Evolutionary conservation across 2,329 filamentous ascomycete species (phyloP).

Genomic region (Fusarium setosum): DNA sequence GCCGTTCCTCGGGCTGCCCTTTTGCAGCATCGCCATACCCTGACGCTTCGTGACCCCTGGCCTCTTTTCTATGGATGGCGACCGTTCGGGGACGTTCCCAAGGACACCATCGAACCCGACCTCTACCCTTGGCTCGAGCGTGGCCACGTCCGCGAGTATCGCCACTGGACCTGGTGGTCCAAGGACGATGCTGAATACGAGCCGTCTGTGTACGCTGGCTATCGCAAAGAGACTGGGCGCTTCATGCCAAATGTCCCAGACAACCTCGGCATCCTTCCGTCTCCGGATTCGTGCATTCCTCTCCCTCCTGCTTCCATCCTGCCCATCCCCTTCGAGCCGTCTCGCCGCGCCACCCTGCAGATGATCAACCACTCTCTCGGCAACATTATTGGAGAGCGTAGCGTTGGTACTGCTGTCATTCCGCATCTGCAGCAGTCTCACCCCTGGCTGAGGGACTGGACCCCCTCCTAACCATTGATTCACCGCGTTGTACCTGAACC

Average conservation of each 20-base stretch:
- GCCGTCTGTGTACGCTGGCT: constrained; percentile 29
- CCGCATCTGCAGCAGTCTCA: constrained; percentile 31
- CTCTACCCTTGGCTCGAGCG: constrained; percentile 43
- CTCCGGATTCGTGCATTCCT: constrained; percentile 15
- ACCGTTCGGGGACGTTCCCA: constrained; percentile 37
- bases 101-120: constrained; percentile 38
- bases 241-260: constrained; percentile 30
- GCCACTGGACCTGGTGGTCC: constrained; percentile 43
- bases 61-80: constrained; percentile 44
- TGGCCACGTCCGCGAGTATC: constrained; percentile 39
- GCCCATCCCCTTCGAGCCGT: constrained; percentile 29
- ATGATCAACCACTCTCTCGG: constrained; percentile 42
- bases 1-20: constrained; percentile 34
- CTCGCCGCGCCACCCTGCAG: constrained; percentile 37
- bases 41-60: constrained; percentile 43
- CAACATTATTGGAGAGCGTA: constrained; percentile 42
- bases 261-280: constrained; percentile 29
- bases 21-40: constrained; percentile 40
- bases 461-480: constrained; percentile 22
- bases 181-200: constrained; percentile 29
- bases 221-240: constrained; percentile 30
- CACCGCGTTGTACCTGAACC: not conserved
- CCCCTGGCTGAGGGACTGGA: constrained; percentile 41
- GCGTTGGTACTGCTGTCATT: constrained; percentile 38
- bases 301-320: constrained; percentile 25